phyloP scores from a whole-genome alignment of 1,284 basidiomycete genomes.

The Moesziomyces parantarcticus region DNA sequence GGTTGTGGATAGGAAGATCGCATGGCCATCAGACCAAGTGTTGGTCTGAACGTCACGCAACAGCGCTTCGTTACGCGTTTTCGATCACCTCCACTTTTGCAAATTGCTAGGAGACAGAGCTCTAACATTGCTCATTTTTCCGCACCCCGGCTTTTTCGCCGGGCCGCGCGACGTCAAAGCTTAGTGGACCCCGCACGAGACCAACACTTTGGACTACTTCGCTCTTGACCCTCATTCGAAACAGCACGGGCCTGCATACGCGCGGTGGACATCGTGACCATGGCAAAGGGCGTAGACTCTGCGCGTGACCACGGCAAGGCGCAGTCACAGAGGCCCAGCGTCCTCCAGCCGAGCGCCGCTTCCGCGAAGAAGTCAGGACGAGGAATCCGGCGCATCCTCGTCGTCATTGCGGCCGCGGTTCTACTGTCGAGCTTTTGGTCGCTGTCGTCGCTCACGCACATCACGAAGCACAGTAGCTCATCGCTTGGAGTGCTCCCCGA shows the following conservation, averaged over 20 bases:
- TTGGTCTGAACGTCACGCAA: conserved; percentile 36
- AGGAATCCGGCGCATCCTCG: background rate
- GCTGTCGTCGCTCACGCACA: background rate
- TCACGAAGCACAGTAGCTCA: background rate
- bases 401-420: conserved; percentile 2
- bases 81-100: conserved; percentile 44
- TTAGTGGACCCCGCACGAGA: background rate
- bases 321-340: background rate
- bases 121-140: conserved; percentile 7
- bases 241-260: background rate
- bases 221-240: background rate
- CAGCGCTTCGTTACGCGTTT: conserved; percentile 36
- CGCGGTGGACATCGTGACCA: background rate
- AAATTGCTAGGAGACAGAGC: background rate
- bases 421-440: conserved; percentile 14
- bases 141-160: conserved; percentile 24
- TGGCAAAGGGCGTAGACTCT: background rate
- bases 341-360: conserved; percentile 17
- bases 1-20: background rate
- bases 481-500: conserved; percentile 15
- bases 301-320: background rate
- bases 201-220: background rate
- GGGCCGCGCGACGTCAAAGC: background rate
- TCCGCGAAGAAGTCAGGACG: background rate
- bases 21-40: conserved; percentile 7